Conservation (phyloP, 2,329 filamentous ascomycete species). For the Chrysoporthe puriensis region DNA sequence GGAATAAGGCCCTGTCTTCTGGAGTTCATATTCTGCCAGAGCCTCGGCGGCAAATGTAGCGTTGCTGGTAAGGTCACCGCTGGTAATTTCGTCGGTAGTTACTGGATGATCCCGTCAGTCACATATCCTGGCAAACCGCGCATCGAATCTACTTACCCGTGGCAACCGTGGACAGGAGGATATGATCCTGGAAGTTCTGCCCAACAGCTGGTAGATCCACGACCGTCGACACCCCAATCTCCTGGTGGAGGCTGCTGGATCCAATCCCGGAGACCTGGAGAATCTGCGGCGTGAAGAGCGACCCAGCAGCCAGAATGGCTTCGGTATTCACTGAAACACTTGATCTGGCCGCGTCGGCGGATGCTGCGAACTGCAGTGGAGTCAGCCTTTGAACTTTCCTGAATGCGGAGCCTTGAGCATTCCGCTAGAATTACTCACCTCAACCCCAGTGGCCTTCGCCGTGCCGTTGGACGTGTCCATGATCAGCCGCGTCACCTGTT, state of each 20-base stretch:
- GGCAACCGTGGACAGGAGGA: constrained; percentile 19
- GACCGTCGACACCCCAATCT: constrained; percentile 53
- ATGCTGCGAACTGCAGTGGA: constrained; percentile 11
- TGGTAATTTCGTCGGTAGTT: constrained; percentile 26
- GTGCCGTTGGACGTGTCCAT: constrained; percentile 18
- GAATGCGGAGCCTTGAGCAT: background rate
- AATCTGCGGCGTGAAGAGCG: constrained; percentile 48
- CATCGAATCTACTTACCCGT: constrained; percentile 24
- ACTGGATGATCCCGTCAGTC: constrained; percentile 24
- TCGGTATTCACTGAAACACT: constrained; percentile 38
- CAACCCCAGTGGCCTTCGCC: constrained; percentile 30
- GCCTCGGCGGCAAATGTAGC: constrained; percentile 35
- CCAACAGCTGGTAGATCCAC: constrained; percentile 65
- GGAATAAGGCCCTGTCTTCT: constrained; percentile 38
- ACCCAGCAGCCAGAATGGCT: constrained; percentile 47
- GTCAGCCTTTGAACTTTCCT: background rate
- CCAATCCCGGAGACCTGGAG: constrained; percentile 49
- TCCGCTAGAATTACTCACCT: constrained; percentile 12
- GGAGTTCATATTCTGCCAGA: constrained; percentile 32
- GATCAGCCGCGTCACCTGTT: constrained; percentile 35
- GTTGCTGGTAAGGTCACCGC: constrained; percentile 32
- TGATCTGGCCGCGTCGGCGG: constrained; percentile 9
- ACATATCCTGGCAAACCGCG: constrained; percentile 9
- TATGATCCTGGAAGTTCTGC: constrained; percentile 46
- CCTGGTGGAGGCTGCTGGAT: constrained; percentile 38